Evolutionary conservation across 495 filamentous ascomycete species (phyloP).

Genomic region (Aspergillus heteromorphus): DNA sequence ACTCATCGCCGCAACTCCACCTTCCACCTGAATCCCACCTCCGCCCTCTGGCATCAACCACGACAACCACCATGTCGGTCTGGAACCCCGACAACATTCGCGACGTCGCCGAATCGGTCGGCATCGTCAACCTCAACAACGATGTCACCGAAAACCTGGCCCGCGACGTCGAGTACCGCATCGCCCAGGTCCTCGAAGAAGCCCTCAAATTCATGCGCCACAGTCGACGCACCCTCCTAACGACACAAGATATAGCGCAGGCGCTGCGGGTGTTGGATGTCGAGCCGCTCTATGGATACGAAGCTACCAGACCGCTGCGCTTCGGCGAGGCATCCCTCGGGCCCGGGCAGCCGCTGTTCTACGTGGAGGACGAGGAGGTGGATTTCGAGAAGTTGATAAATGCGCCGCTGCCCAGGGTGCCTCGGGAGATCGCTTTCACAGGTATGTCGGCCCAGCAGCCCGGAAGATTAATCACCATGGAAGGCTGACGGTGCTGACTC

Average conservation of each 20-base stretch:
- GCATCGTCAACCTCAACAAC: slow-evolving; percentile 70
- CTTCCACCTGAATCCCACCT: background rate
- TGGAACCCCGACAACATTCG: slow-evolving; percentile 96
- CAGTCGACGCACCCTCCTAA: slow-evolving; percentile 72
- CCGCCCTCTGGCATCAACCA: background rate
- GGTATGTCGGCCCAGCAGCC: slow-evolving; percentile 43
- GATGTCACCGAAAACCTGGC: slow-evolving; percentile 79
- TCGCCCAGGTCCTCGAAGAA: slow-evolving; percentile 87
- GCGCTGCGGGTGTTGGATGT: slow-evolving; percentile 82
- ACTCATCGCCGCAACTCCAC: too few species aligned
- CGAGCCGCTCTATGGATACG: slow-evolving; percentile 93
- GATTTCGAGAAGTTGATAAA: slow-evolving; percentile 99
- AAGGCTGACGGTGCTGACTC: background rate
- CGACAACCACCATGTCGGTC: slow-evolving; percentile 48
- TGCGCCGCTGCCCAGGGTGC: slow-evolving; percentile 87
- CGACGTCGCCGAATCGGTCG: slow-evolving; percentile 93
- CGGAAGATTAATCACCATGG: background rate
- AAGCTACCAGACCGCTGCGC: slow-evolving; percentile 74
- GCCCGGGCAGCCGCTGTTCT: slow-evolving; percentile 92
- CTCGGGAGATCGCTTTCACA: slow-evolving; percentile 86
- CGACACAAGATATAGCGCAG: slow-evolving; percentile 78
- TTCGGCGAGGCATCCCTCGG: slow-evolving; percentile 94
- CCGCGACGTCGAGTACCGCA: slow-evolving; percentile 90
- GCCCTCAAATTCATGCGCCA: slow-evolving; percentile 93
- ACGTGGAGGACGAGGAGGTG: slow-evolving; percentile 96